Conservation (phyloP, 2,329 filamentous ascomycete species). For the Geoglossum cookeanum region DNA sequence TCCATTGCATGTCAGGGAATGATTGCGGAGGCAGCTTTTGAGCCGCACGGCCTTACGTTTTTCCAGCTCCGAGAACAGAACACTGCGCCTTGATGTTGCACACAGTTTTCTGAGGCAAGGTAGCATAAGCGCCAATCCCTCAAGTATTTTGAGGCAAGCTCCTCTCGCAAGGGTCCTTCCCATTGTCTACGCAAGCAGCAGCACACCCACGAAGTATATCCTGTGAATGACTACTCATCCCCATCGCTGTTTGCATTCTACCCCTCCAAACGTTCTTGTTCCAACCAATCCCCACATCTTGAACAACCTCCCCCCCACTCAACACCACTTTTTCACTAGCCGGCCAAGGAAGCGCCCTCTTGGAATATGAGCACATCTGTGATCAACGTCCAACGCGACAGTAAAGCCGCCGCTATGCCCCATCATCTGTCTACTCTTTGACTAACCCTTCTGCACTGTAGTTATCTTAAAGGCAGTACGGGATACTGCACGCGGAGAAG, state of each 20-base stretch:
- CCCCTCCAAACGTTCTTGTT: too few species aligned
- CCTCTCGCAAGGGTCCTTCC: neutral
- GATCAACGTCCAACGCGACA: slow-evolving; percentile 65
- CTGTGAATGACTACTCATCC: neutral
- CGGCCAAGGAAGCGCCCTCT: neutral
- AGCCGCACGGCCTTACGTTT: neutral
- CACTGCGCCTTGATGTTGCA: neutral
- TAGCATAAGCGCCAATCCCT: neutral
- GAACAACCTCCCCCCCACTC: neutral
- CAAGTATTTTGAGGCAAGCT: neutral
- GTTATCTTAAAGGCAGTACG: slow-evolving; percentile 59
- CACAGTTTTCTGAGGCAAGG: neutral
- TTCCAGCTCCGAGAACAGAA: neutral
- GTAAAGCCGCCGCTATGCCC: slow-evolving; percentile 23
- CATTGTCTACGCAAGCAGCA: neutral
- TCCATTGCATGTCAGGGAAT: neutral
- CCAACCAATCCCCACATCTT: neutral
- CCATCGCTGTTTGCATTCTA: neutral
- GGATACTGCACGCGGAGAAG: slow-evolving; percentile 62
- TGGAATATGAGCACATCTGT: slow-evolving; percentile 61
- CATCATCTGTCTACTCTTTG: neutral
- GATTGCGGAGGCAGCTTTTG: neutral
- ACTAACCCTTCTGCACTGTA: slow-evolving; percentile 16
- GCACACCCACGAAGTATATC: neutral
- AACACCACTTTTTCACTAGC: neutral